These are phyloP conservation scores for Diaporthe australafricana DNA, from an alignment of 2,329 filamentous ascomycete species.

Conservation along the genomic window DNA sequence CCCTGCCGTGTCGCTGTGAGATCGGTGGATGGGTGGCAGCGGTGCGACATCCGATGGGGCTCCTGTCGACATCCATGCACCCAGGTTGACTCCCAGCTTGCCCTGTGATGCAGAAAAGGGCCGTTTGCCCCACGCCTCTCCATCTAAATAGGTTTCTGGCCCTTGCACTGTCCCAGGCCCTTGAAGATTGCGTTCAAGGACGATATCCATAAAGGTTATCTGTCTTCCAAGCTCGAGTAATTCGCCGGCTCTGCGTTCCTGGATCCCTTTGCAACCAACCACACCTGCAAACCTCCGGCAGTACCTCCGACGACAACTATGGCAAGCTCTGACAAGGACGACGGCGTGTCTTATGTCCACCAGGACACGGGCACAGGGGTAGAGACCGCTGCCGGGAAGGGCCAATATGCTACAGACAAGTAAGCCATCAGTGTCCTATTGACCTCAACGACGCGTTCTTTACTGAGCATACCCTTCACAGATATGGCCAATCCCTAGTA, in stretches of 20 bases:
- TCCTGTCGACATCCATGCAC: neutral
- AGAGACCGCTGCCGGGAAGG: slow-evolving; percentile 52
- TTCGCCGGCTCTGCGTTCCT: neutral
- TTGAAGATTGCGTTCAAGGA: neutral
- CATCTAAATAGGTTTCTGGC: slow-evolving; percentile 3
- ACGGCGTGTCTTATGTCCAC: slow-evolving; percentile 27
- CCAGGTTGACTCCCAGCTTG: slow-evolving; percentile 13
- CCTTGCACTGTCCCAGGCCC: neutral
- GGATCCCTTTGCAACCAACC: neutral
- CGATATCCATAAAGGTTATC: slow-evolving; percentile 3
- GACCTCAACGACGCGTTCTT: neutral
- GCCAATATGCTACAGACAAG: slow-evolving; percentile 60
- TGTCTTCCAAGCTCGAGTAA: neutral
- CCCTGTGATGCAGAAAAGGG: slow-evolving; percentile 23
- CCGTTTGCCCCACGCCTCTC: slow-evolving; percentile 23
- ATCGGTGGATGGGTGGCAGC: slow-evolving; percentile 6
- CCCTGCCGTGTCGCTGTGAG: neutral
- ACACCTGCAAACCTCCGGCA: neutral
- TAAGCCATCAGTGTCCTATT: slow-evolving; percentile 41
- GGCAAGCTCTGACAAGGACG: slow-evolving; percentile 28
- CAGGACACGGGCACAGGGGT: slow-evolving; percentile 29
- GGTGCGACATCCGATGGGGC: slow-evolving; percentile 15
- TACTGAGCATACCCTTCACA: slow-evolving; percentile 39
- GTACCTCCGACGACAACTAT: neutral
- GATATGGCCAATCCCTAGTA: slow-evolving; percentile 62